Base-by-base conservation (phyloP, 2,329 filamentous ascomycete species). In the Ceratocystis cacaofunesta region DNA sequence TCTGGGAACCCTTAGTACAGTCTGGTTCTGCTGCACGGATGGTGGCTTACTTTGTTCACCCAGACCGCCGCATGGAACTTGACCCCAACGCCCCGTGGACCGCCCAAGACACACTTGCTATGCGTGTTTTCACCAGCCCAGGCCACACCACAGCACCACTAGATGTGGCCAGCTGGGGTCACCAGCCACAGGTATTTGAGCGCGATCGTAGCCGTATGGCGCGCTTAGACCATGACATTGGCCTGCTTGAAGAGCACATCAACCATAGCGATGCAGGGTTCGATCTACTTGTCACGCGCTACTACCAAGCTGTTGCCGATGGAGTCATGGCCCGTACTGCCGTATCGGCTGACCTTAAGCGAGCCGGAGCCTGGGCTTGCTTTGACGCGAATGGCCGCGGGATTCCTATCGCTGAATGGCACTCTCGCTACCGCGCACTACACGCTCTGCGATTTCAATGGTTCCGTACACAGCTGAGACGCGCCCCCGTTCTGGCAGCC, bases 291-390 rank as follows among this genome's bases (percentile, higher is more conserved):
- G 61, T 68, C 7, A 46, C 52, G 4, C 69, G 69, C 8, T 71
- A 72, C 63, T 69, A 71, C 62, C 30, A 22, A 22, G 71, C 71
- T 22, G 71, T 72, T 67, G 68, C 70, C 3, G 28, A 57, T 1
- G 68, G 68, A 2, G 46, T 70, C 2, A 60, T 62, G 0, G 50
- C 28, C 30, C 48, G 46, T 8, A 36, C 48, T 8, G 55, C 41
- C 2, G 46, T 58, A 17, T 64, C 61, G 1, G 48, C 66, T 30
- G 57, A 32, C 28, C 60, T 55, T 41, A 69, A 69, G 69, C 43
- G 68, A 36, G 66, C 71, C 58, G 66, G 68, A 30, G 36, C 46
- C 12, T 64, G 62, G 62, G 5, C 62, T n/a, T 64, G 62, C 17
- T 64, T 64, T 10, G 62, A 57, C 36, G 30, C 5, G 25, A 19